Evolutionary conservation across 2,329 filamentous ascomycete genomes (phyloP), one percentile per base, ranked within the genome.

Genomic region (Neonectria neomacrospora): DNA sequence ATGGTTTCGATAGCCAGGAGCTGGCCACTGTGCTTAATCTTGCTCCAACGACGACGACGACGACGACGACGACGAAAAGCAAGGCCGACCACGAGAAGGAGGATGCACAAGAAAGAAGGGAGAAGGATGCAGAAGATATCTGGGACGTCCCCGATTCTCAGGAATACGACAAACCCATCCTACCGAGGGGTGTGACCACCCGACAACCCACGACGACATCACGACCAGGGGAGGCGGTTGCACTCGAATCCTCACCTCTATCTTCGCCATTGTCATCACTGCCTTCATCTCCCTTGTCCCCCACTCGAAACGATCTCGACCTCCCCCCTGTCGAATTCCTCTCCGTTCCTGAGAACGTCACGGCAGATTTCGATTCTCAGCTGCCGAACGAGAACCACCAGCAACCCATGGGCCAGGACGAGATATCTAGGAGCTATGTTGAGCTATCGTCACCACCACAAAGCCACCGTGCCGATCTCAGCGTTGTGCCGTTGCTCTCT

Each of bases 1-100:
- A 76, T 67, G 79, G 72, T 57, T 80, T 80, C 64, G 81, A 83
- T 61, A 79, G 74, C 62, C 74, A 80, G 61, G 69, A 75, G 45
- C 44, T 67, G 44, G 64, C 63, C 20, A 26, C 59, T 39, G 39
- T 55, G n/a, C 54, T 42, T 22, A 42, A 28, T 20, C 44, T 56
- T 37, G 51, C 54, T 11, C 26, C 55, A 20, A 41, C 37, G 14
- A 47, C 50, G 10, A 59, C 65, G 44, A 64, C 20, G n/a, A 47
- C 47, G 12, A 59, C 65, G 42, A 66, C 23, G 42, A 42, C 22
- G 28, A 26, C 48, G 54, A 44, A 23, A 14, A 47, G 37, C 3
- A 18, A 54, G n/a, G 26, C 41, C 41, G n/a, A 14, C 26, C 30
- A 42, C 44, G 54, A 42, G 32, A 47, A 55, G 23, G 14, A 6